Conservation (phyloP, 1,139 yeast species). For the Suhomyces atakaporum region DNA sequence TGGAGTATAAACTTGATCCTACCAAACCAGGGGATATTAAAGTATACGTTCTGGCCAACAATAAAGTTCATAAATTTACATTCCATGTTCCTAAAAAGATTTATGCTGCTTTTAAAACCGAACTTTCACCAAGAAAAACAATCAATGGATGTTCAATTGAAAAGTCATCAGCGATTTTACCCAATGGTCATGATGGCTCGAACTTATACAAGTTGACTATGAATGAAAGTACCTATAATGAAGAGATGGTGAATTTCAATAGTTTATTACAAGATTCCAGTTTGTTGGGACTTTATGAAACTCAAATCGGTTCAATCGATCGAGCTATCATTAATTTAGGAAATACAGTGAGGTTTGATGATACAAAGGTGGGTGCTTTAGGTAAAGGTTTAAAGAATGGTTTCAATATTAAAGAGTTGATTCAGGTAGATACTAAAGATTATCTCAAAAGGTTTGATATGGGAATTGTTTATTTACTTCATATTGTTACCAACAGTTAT, state of each 20-base stretch:
- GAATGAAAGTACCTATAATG: conserved; percentile 63
- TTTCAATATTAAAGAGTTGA: conserved; percentile 64
- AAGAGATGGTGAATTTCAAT: conserved; percentile 59
- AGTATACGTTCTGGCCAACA: conserved; percentile 69
- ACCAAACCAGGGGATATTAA: conserved; percentile 71
- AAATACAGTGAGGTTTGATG: conserved; percentile 66
- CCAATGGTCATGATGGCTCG: conserved; percentile 65
- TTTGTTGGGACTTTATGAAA: conserved; percentile 75
- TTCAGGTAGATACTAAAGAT: conserved; percentile 42
- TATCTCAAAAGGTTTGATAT: conserved; percentile 58
- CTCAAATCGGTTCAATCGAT: conserved; percentile 65
- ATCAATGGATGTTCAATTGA: conserved; percentile 61
- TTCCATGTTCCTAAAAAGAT: conserved; percentile 75
- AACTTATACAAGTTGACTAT: conserved; percentile 63
- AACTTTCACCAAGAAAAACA: conserved; percentile 43
- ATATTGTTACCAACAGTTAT: conserved; percentile 73
- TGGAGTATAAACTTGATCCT: conserved; percentile 66
- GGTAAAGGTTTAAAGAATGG: conserved; percentile 88
- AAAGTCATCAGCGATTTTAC: conserved; percentile 60
- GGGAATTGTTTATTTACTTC: conserved; percentile 69
- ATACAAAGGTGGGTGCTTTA: conserved; percentile 73
- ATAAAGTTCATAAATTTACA: conserved; percentile 70
- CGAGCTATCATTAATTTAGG: conserved; percentile 83
- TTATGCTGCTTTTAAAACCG: conserved; percentile 65
- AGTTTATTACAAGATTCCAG: conserved; percentile 65